Evolutionary conservation across 169 alveolate genomes (phyloP), one percentile per base, ranked within the genome.

Genomic region (Eimeria nieschulzi): DNA sequence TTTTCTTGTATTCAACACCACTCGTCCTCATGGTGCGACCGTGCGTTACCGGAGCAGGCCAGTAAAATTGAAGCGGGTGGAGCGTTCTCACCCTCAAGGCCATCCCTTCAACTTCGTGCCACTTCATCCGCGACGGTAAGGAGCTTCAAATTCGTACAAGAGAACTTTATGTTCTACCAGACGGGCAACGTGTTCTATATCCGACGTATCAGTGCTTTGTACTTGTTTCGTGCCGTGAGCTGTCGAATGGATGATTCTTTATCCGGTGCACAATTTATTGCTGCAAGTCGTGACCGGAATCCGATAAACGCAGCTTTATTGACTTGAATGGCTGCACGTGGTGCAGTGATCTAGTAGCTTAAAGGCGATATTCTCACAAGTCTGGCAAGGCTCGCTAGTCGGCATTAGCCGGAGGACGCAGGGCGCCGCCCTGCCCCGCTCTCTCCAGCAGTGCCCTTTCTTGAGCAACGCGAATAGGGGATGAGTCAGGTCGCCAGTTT

Each of bases 71-170:
- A 78, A 53, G 86, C 71, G 9, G 55, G 56, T 17, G 17, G 23
- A 70, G 56, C 70, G 9, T 12, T 23, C 2, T 78, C 88, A 26
- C 51, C 75, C 33, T 13, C 46, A 56, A 51, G 39, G n/a, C 75
- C 63, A 10, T 21, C 75, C 23, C 75, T n/a, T 33, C 33, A 53
- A 61, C 76, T 59, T 61, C 88, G 76, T 13, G 75, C 39, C 63
- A 26, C 88, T 61, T 26, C 76, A 80, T 55, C 39, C 61, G 75
- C 88, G 55, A 54, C 56, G 56, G 88, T 80, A 80, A 80, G 88
- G 9, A 80, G 76, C 26, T 10, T 23, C n/a, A 19, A 59, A 66
- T 23, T 15, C 17, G 68, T 59, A n/a, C 8, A 59, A n/a, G 8
- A 59, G 15, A 59, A 59, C n/a, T 9, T 15, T 59, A 15, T 15